phyloP scores from a whole-genome alignment of 176 grass and related monocot genomes.

The Chloris gayana region DNA sequence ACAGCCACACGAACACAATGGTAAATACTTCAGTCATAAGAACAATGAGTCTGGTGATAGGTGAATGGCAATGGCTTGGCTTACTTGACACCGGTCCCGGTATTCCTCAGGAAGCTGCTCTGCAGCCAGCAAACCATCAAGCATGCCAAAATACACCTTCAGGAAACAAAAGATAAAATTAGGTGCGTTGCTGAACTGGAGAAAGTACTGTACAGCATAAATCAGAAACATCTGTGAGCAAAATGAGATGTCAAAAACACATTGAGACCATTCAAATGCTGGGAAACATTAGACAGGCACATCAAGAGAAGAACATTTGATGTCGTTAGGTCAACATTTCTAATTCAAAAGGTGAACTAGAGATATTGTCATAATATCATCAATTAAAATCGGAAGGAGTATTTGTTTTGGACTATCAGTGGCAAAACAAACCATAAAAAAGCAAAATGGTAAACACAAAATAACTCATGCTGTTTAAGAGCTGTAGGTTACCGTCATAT shows the following conservation, averaged over 20 bases:
- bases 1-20: neutral
- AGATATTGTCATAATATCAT: neutral
- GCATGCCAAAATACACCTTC: slow-evolving; percentile 97
- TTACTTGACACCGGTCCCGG: slow-evolving; percentile 71
- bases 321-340: neutral
- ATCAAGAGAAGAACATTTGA: neutral
- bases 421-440: neutral
- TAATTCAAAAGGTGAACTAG: neutral
- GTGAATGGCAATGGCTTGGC: neutral
- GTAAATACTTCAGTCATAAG: neutral
- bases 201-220: neutral
- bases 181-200: neutral
- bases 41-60: neutral
- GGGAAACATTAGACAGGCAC: neutral
- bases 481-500: slow-evolving; percentile 64
- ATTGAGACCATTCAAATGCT: neutral
- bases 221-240: neutral
- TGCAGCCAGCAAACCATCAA: slow-evolving; percentile 78
- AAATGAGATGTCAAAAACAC: neutral
- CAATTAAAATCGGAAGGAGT: neutral
- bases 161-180: slow-evolving; percentile 11
- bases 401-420: neutral
- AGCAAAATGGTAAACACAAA: slow-evolving; percentile 3
- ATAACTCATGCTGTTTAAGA: slow-evolving; percentile 6
- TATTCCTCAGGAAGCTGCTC: slow-evolving; percentile 90